These are phyloP conservation scores for Beauveria caledonica DNA, from an alignment of 2,329 filamentous ascomycete species.

Conservation along the genomic window DNA sequence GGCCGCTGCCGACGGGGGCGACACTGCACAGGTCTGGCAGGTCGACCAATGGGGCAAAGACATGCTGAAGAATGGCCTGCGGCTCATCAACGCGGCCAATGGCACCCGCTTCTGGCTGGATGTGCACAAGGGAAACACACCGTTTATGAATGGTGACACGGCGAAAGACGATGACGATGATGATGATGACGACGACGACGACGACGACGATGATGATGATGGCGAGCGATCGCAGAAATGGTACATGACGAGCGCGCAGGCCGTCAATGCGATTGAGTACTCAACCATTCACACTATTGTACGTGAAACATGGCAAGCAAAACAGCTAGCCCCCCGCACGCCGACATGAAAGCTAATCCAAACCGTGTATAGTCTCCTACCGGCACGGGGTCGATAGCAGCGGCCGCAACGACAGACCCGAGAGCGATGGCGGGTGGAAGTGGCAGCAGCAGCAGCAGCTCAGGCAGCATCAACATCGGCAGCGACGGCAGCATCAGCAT, in stretches of 20 bases:
- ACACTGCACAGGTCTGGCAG: slow-evolving; percentile 26
- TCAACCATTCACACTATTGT: slow-evolving; percentile 25
- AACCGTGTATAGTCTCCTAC: neutral
- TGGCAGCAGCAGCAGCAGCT: neutral
- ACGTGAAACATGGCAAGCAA: neutral
- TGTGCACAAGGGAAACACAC: slow-evolving; percentile 23
- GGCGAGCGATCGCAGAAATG: slow-evolving; percentile 26
- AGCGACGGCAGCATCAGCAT: neutral
- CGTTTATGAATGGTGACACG: slow-evolving; percentile 22
- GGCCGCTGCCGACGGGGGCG: slow-evolving; percentile 16
- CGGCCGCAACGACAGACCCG: slow-evolving; percentile 6
- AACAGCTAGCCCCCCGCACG: no score
- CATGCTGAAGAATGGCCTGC: slow-evolving; percentile 23
- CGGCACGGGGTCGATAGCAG: slow-evolving; percentile 6
- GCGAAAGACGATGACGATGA: slow-evolving; percentile 15
- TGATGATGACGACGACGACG: slow-evolving; percentile 18
- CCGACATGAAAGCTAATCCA: no score
- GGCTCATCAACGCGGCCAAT: slow-evolving; percentile 24
- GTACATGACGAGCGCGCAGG: slow-evolving; percentile 24
- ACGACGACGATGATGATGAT: slow-evolving; percentile 15
- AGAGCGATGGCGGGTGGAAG: neutral
- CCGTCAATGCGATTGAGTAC: slow-evolving; percentile 24
- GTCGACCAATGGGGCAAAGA: slow-evolving; percentile 15
- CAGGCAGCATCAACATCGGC: neutral
- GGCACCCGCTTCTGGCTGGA: slow-evolving; percentile 26